Base-by-base conservation (phyloP, 1,284 basidiomycete genomes). In the Singerocomus rubriflavus region DNA sequence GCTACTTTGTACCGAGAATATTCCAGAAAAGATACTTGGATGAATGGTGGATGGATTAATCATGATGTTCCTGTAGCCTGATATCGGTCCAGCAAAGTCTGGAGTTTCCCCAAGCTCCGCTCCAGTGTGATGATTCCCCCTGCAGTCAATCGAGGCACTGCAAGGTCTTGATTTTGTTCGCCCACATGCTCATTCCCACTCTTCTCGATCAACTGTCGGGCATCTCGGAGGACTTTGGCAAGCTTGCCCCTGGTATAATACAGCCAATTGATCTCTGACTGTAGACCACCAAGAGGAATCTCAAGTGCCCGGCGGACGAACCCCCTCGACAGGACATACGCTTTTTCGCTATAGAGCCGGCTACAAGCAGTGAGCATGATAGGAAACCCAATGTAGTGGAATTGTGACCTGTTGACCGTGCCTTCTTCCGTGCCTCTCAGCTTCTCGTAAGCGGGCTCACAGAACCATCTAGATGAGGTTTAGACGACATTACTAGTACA, bases 371-470 rank as follows among this genome's bases (percentile, higher is more conserved):
- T 57, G 17, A 51, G 55, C 14, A 54, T 25, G 30, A 30, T 13
- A 40, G 32, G 29, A 45, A 16, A 11, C 26, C 34, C 6, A 17
- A 48, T 34, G 43, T 27, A 4, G 56, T 21, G 27, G 43, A 44
- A 46, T 50, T 17, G 46, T 39, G 30, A 82, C 84, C 82, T 88
- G 65, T 94, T 96, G 53, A 94, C 81, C 43, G 78, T 87, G 17
- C 91, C 93, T 65, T 96, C 94, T 55, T 88, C 84, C 1, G 93
- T 96, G 1, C 90, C 91, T 55, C 91, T 77, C 34, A 94, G 74
- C 66, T 93, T 96, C 65, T 95, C 93, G 60, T 86, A 94, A 0
- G 91, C 91, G 25, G 93, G 93, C 62, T 94, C 92, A 61, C 91
- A 94, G 64, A 91, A 94, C 84, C 90, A 91, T 50, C 88, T 91